Base-by-base conservation (phyloP, 371 early-diverging fungal genomes). In the Entomophthora muscae region DNA sequence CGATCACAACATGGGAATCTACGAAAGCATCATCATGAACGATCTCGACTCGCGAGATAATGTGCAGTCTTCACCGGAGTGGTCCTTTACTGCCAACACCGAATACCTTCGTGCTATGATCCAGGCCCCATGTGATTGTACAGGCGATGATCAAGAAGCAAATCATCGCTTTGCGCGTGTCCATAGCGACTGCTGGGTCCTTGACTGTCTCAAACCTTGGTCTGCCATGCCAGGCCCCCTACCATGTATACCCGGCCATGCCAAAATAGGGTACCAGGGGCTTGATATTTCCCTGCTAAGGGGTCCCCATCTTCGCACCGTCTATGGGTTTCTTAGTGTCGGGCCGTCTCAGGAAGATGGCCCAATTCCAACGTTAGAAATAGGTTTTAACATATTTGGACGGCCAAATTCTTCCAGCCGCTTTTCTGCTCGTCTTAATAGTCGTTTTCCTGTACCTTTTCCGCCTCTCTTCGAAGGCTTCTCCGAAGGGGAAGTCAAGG, bases 401-500 rank as follows among this genome's bases (percentile, higher is more conserved):
- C 5, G 42, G 17, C 42, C 10, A 42, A 17, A 26, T 26, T 26
- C 31, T 42, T n/a, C 27, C 22, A 12, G 10, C 29, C 27, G 17
- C 23, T n/a, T n/a, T n/a, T 17, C 42, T 10, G 17, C 42, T 17
- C 42, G 42, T 10, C 5, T 17, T 42, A 10, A 10, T 17, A 17
- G 42, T 17, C 42, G 17, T 42, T 17, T 58, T n/a, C 70, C 26
- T 57, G 57, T 28, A 65, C 69, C 17, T 66, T 72, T 52, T 63
- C 68, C 13, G 62, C 63, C 73, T 21, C 61, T 67, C 1, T 66
- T 78, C 33, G 69, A 78, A 42, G 71, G 70, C 22, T 61, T 61
- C 42, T 24, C 23, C 1, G 81, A 80, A 22, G 78, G 81, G 32
- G 75, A 79, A 21, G 69, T 76, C 1, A 75, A 76, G 60, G 58